Evolutionary conservation across 1,284 basidiomycete genomes (phyloP), one percentile per base, ranked within the genome.

Genomic region (Phylloboletellus chloephorus): DNA sequence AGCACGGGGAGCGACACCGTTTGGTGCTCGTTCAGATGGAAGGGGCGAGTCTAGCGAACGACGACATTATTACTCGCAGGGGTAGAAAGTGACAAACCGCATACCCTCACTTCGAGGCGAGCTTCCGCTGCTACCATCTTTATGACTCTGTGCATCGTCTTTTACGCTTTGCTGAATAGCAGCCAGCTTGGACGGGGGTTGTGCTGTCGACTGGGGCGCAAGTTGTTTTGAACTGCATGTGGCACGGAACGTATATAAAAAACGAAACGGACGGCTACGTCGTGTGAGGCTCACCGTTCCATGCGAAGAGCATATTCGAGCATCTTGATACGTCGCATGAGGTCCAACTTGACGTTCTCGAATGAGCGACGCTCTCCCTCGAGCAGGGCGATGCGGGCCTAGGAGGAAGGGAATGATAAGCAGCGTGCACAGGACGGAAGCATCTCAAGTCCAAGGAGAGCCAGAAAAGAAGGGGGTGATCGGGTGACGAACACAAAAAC

Each of bases 251-350:
- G 22, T 24, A 13, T 11, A 10, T 16, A 31, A 17, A 46, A n/a
- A 12, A 12, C 32, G 31, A 30, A 33, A 42, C 47, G 44, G 51
- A 41, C 41, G 31, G 33, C 31, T 24, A 34, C 32, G 35, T 44
- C 36, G 40, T 46, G 47, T 34, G 49, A 43, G 39, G 65, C 79
- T 59, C 54, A 92, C 89, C 93, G 82, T 70, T 98, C 94, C 71
- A 95, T 85, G 36, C 92, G 80, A 41, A 95, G 71, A 28, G 91
- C 91, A 64, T 91, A 97, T 67, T 99, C 96, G 39, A 98, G 81
- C 95, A 99, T 97, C 78, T 96, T 97, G 56, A 98, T 96, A 43
- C 95, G 82, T 43, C 94, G 79, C 76, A 95, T 84, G 32, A 98
- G 75, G 66, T 98, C 95, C 40, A 95, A 80, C 66, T 97, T 93